Conservation (phyloP, 164 flowering plant species). For the Vitis riparia region DNA sequence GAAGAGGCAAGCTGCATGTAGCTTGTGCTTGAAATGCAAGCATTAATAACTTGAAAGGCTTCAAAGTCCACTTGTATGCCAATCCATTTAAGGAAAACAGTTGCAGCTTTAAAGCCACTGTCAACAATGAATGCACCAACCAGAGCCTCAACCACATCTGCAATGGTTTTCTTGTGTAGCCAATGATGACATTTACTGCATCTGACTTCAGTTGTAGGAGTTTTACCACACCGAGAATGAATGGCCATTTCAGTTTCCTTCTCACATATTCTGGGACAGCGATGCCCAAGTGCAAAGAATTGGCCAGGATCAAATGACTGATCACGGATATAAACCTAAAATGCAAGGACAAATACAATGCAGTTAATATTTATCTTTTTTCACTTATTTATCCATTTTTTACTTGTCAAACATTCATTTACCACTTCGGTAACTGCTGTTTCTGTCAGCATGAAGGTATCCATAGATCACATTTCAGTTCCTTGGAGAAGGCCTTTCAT, state of each 20-base stretch:
- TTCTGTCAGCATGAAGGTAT: too few species aligned
- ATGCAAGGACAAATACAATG: background rate
- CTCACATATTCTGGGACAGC: constrained; percentile 57
- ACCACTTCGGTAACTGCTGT: too few species aligned
- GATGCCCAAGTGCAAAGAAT: constrained; percentile 75
- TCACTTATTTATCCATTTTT: too few species aligned
- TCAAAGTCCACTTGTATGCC: constrained; percentile 75
- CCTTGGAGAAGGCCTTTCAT: too few species aligned
- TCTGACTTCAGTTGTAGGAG: constrained; percentile 26
- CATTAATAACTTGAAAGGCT: constrained; percentile 43
- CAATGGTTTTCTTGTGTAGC: constrained; percentile 79
- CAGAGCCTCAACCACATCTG: constrained; percentile 93
- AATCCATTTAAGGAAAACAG: constrained; percentile 84
- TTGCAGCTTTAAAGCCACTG: constrained; percentile 89
- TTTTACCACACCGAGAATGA: constrained; percentile 36
- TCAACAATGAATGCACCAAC: constrained; percentile 91
- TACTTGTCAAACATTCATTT: too few species aligned
- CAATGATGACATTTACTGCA: constrained; percentile 79
- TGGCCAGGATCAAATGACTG: constrained; percentile 69
- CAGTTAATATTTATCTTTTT: background rate
- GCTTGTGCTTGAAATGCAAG: constrained; percentile 46
- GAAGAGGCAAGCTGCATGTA: constrained; percentile 44
- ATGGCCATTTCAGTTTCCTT: constrained; percentile 42
- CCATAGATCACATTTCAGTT: too few species aligned
- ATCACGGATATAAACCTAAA: constrained; percentile 90